Evolutionary conservation across 2,329 filamentous ascomycete genomes (phyloP), one percentile per base, ranked within the genome.

Genomic region (Trichoderma koningii): DNA sequence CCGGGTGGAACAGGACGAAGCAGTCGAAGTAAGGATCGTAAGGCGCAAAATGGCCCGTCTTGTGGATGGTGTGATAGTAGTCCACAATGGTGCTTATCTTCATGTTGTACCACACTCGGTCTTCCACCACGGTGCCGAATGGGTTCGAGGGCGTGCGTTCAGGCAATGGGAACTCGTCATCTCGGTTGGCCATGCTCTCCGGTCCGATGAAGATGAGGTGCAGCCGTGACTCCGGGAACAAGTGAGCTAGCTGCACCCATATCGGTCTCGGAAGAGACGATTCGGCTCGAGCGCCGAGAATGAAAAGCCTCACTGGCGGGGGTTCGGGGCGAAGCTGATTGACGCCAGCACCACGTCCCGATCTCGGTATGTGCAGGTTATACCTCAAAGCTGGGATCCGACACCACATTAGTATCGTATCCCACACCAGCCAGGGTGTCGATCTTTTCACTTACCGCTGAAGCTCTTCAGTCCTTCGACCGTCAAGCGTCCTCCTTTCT

Each of bases 11-110:
- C 59, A 97, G 85, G 73, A 99, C 88, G 74, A 99, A 97, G 77
- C 91, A 95, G 81, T 99, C 95, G 76, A 99, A 97, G 80, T 99
- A 99, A 0, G 95, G 95, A 75, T 99, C 95, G 75, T 96, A 97
- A 0, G 96, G 95, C 65, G 91, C 87, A 80, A 98, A 99, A 74
- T 93, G 86, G 55, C 92, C 90, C 0, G 94, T 91, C 75, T 93
- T 87, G 80, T 99, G 94, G 71, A 99, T 86, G 2, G 92, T 98
- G 78, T 99, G 94, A 81, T 96, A 99, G 80, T 99, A 97, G 71
- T 99, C 95, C 59, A 98, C 94, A 73, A 93, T 97, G 0, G 96
- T 99, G 76, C 90, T 95, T 73, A 99, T 96, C 82, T 99, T 99
- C 87, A 98, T 88, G 70, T 90, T 89, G 63, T 90, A 88, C 74